Conservation (phyloP, 2,329 filamentous ascomycete species). For the Aspergillus tanneri region DNA sequence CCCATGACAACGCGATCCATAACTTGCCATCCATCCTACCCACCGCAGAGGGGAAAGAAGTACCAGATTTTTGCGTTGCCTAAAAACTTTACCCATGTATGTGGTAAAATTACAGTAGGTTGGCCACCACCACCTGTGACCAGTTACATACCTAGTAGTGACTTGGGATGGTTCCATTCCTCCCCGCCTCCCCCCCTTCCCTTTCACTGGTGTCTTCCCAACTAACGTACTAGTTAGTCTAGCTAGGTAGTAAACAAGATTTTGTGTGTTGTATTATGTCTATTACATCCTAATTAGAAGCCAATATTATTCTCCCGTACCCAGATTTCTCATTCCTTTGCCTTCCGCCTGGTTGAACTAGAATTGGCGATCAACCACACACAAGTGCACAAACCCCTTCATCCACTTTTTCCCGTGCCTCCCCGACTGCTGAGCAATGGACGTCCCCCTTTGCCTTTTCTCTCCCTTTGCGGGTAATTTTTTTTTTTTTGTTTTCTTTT, state of each 20-base stretch:
- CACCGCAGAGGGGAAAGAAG: too few species aligned
- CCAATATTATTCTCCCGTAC: constrained; percentile 13
- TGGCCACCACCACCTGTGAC: too few species aligned
- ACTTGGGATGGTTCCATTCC: not conserved
- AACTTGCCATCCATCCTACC: not conserved
- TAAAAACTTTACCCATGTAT: too few species aligned
- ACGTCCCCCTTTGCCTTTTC: constrained; percentile 17
- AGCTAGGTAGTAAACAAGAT: constrained; percentile 2
- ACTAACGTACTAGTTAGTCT: too few species aligned
- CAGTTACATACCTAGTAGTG: not conserved
- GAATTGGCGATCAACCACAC: constrained; percentile 32
- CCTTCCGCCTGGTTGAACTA: constrained; percentile 26
- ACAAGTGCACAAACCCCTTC: constrained; percentile 26
- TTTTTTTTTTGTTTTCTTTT: constrained; percentile 8
- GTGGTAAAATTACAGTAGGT: not conserved
- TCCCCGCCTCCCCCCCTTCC: not conserved
- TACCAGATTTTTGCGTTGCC: too few species aligned
- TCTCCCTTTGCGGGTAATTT: constrained; percentile 2
- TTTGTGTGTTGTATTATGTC: not conserved
- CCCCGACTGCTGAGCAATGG: constrained; percentile 24
- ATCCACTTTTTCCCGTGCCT: constrained; percentile 20
- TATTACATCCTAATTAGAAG: constrained; percentile 10
- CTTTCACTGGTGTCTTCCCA: not conserved
- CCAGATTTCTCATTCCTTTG: constrained; percentile 29
- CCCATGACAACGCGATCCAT: constrained; percentile 8